Percentiles rank a stretch among this genome's conserved stretches.
Conservation (phyloP, 169 alveolate genomes). For the Plasmodium reichenowi region DNA sequence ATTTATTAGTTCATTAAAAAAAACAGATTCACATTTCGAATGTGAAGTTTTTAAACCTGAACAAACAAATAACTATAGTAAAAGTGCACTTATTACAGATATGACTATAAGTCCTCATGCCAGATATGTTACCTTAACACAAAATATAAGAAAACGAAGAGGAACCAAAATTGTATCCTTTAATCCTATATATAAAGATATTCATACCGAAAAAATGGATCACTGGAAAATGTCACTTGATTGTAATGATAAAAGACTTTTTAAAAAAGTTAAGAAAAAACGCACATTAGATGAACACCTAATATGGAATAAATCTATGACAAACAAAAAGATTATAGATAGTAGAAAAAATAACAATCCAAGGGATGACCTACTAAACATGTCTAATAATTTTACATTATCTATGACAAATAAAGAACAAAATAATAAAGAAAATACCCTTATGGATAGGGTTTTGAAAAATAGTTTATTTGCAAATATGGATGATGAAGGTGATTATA, state of each 20-base stretch:
- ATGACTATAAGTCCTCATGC: constrained; percentile 92
- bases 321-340: not conserved
- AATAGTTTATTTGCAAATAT: constrained; percentile 49
- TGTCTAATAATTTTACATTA: not conserved
- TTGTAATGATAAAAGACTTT: constrained; percentile 44
- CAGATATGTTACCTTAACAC: constrained; percentile 91
- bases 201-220: constrained; percentile 45
- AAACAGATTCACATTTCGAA: constrained; percentile 24
- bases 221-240: constrained; percentile 49
- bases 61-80: constrained; percentile 23
- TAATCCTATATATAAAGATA: constrained; percentile 60
- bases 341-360: not conserved
- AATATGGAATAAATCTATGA: constrained; percentile 72
- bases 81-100: constrained; percentile 83
- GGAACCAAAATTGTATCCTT: constrained; percentile 70
- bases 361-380: not conserved
- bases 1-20: constrained; percentile 67
- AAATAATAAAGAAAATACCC: not conserved
- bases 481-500: constrained; percentile 59
- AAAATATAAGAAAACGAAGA: constrained; percentile 85
- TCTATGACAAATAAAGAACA: not conserved
- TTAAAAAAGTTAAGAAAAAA: constrained; percentile 43
- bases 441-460: constrained; percentile 35
- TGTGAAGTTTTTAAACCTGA: constrained; percentile 50
- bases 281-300: constrained; percentile 40